Conservation (phyloP, 257 asterid genomes). For the Lycium ferocissimum region DNA sequence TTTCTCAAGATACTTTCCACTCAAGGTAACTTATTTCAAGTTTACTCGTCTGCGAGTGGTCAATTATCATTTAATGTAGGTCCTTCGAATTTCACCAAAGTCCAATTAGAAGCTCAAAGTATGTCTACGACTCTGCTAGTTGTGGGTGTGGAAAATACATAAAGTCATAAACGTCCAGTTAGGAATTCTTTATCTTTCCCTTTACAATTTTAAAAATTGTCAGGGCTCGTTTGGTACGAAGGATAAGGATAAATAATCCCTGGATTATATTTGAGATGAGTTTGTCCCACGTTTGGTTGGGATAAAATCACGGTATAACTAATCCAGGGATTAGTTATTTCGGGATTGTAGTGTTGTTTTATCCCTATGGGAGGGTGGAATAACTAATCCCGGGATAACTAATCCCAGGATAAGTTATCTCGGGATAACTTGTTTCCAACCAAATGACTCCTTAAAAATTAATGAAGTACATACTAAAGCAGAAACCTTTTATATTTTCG, state of each 20-base stretch:
- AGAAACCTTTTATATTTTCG: neutral
- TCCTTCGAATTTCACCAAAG: neutral
- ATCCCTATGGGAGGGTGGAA: too few relatives aligned
- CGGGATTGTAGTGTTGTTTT: too few relatives aligned
- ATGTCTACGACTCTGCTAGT: neutral
- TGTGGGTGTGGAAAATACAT: neutral
- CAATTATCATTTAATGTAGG: conserved; percentile 3
- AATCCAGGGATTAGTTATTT: too few relatives aligned
- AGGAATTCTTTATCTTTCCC: neutral
- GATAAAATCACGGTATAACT: too few relatives aligned
- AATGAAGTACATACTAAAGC: neutral
- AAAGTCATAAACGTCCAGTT: neutral
- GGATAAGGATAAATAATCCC: too few relatives aligned
- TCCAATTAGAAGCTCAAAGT: conserved; percentile 5
- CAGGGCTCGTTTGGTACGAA: too few relatives aligned
- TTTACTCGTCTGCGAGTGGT: neutral
- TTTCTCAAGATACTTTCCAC: conserved; percentile 1
- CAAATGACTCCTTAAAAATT: neutral
- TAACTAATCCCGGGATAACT: too few relatives aligned
- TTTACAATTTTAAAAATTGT: neutral
- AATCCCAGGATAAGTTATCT: too few relatives aligned
- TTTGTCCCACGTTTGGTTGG: too few relatives aligned
- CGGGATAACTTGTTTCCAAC: too few relatives aligned
- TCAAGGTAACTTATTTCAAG: neutral
- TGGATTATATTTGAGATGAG: too few relatives aligned